Conservation (phyloP, 169 alveolate genomes). For the Plasmodium inui region DNA sequence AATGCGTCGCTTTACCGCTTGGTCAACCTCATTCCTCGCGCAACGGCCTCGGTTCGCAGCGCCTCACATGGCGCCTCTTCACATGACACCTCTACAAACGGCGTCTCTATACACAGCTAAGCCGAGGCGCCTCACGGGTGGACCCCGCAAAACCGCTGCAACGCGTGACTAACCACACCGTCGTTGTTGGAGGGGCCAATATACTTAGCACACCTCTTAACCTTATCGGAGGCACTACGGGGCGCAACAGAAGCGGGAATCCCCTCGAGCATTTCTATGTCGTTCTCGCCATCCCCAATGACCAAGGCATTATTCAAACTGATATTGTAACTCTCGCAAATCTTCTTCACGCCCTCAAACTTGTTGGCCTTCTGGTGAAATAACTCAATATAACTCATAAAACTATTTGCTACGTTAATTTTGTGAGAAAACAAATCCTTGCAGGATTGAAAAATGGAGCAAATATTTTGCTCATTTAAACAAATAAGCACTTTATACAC, state of each 20-base stretch:
- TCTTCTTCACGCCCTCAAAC: conserved; percentile 82
- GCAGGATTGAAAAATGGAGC: conserved; percentile 61
- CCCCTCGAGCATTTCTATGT: conserved; percentile 80
- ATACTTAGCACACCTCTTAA: conserved; percentile 80
- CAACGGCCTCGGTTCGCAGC: neutral
- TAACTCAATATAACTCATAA: conserved; percentile 78
- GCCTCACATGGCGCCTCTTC: neutral
- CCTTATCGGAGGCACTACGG: conserved; percentile 80
- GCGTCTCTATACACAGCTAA: too few relatives aligned
- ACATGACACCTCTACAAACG: neutral
- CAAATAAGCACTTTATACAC: conserved; percentile 68
- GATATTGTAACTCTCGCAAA: conserved; percentile 76
- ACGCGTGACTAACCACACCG: conserved; percentile 69
- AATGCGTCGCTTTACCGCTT: neutral
- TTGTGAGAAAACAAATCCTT: conserved; percentile 76
- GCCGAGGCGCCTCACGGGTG: conserved; percentile 1
- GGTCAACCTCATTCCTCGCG: neutral
- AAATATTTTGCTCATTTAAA: conserved; percentile 75
- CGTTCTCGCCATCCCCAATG: conserved; percentile 89
- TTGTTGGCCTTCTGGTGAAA: conserved; percentile 78
- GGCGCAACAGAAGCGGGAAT: conserved; percentile 82
- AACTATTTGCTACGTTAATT: conserved; percentile 79
- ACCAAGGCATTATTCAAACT: conserved; percentile 78
- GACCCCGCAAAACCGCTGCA: conserved; percentile 73
- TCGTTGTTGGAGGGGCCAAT: conserved; percentile 78